These are phyloP conservation scores for Podospora conica DNA, from an alignment of 495 filamentous ascomycete genomes.

Conservation along the genomic window DNA sequence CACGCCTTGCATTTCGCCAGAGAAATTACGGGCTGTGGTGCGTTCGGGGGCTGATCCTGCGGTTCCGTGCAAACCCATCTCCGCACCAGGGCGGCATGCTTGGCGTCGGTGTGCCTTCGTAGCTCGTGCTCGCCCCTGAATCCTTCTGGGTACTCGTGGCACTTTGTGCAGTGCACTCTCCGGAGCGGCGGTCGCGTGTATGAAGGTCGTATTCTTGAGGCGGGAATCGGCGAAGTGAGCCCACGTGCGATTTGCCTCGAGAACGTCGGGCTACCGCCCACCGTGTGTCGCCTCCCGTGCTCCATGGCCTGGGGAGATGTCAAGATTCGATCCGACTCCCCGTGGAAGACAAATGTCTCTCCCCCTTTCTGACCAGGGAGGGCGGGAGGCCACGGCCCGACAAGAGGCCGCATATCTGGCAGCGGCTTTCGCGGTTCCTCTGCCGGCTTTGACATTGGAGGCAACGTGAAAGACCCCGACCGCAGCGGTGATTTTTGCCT, in stretches of 20 bases:
- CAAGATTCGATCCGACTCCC: constrained; percentile 28
- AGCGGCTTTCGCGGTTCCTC: constrained; percentile 37
- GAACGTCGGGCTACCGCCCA: constrained; percentile 42
- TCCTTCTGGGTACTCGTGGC: constrained; percentile 75
- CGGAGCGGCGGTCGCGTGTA: constrained; percentile 72
- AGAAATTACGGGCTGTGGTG: constrained; percentile 55
- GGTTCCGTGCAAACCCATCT: constrained; percentile 68
- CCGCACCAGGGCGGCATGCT: constrained; percentile 66
- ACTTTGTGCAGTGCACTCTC: constrained; percentile 72
- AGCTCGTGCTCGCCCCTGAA: constrained; percentile 95
- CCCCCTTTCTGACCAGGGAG: constrained; percentile 17
- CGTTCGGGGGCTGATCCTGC: constrained; percentile 27
- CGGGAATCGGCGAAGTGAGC: constrained; percentile 33
- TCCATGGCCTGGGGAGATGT: constrained; percentile 31
- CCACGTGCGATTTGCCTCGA: constrained; percentile 31
- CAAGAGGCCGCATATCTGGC: constrained; percentile 36
- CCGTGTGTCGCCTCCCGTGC: constrained; percentile 39
- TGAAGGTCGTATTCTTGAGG: constrained; percentile 57
- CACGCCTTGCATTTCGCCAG: constrained; percentile 88
- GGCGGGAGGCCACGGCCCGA: constrained; percentile 32
- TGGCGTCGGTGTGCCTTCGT: constrained; percentile 75
- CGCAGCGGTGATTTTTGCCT: constrained; percentile 35
- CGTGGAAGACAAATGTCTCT: constrained; percentile 29
- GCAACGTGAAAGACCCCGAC: constrained; percentile 25
- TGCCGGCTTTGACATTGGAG: constrained; percentile 24